Base-by-base conservation (phyloP, 257 asterid genomes). In the Rhazya stricta region DNA sequence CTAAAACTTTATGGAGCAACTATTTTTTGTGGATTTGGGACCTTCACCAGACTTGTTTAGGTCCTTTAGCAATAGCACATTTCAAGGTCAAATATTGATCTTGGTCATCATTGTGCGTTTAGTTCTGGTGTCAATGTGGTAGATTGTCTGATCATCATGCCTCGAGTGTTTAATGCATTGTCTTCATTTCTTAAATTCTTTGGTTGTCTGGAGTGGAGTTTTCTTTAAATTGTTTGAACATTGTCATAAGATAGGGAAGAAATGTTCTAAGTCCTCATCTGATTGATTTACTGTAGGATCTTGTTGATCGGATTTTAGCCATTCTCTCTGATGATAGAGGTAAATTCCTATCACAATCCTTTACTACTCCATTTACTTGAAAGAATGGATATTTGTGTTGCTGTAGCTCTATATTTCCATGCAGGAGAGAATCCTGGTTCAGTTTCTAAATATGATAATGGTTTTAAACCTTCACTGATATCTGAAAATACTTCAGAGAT, bases 291-390 rank as follows among this genome's bases (percentile, higher is more conserved):
- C 9, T 78, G 75, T 89, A 96, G 99, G 98, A 96, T 83, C 99
- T 96, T 76, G 92, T 90, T 83, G 97, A 96, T 76, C 90, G 99
- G 73, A 86, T 96, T 85, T 73, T 93, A 83, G 88, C 87, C 53
- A 77, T 81, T 68, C 91, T 96, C 42, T 82, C 98, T 1, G 93
- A 91, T 76, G 99, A 91, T 30, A 86, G 85, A 86, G 99, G 99
- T 93, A 85, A 76, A 67, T 56, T 51, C 23, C 30, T 27, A 10
- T 65, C 9, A n/a, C 39, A n/a, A 23, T 61, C 5, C 36, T 56
- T 42, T 46, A 23, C 34, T n/a, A 23, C 42, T 71, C 27, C 48
- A 56, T 46, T 41, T 67, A 32, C 39, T 18, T 39, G 45, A 42
- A 72, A 65, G 5, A 10, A 3, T 9, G 53, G 29, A 30, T 11